Percentiles rank a stretch among this genome's conserved stretches.
phyloP scores from a whole-genome alignment of 1,139 yeast species.

The Pneumocystis murina region DNA sequence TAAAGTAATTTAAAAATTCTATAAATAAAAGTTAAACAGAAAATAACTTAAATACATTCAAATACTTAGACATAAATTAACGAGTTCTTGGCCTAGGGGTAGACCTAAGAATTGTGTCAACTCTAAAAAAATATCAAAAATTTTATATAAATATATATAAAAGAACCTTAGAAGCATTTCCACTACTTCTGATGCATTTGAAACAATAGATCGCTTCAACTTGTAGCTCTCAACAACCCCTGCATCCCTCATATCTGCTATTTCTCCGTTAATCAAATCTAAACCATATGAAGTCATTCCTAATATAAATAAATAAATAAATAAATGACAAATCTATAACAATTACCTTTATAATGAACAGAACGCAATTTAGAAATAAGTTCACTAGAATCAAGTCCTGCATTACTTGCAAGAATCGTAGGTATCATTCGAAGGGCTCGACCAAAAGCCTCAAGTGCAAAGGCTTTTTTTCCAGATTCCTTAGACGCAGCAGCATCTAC shows the following conservation, averaged over 20 bases:
- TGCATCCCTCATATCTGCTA: constrained; percentile 86
- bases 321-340: not conserved
- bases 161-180: constrained; percentile 36
- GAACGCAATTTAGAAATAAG: constrained; percentile 81
- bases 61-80: not conserved
- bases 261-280: constrained; percentile 65
- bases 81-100: constrained; percentile 60
- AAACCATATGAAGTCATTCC: constrained; percentile 71
- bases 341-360: constrained; percentile 67
- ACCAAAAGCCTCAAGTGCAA: constrained; percentile 91
- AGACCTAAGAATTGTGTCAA: constrained; percentile 90
- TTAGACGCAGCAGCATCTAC: constrained; percentile 92
- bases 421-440: constrained; percentile 90
- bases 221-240: constrained; percentile 89
- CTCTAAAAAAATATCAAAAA: constrained; percentile 29
- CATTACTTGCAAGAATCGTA: constrained; percentile 88
- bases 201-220: constrained; percentile 86
- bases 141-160: not conserved
- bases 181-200: constrained; percentile 93
- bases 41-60: not conserved
- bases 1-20: not conserved
- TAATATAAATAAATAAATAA: not conserved
- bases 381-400: constrained; percentile 91
- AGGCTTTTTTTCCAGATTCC: constrained; percentile 81
- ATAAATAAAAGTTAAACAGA: not conserved